Conservation (phyloP, 768 basidiomycete species). For the Coprinopsis strossmayeri region DNA sequence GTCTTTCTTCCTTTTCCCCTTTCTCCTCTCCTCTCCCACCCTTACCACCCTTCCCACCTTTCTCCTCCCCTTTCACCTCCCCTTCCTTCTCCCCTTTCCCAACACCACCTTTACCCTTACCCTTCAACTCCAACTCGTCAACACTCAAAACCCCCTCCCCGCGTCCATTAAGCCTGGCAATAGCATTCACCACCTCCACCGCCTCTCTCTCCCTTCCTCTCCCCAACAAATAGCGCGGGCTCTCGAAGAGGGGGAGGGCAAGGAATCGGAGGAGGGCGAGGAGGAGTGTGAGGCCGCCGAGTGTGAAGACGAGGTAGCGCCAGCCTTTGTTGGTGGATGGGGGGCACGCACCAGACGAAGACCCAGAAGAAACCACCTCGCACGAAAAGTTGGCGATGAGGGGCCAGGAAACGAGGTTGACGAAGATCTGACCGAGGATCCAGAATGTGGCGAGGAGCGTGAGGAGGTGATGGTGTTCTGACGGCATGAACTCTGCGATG, state of each 20-base stretch:
- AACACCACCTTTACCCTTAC: no score
- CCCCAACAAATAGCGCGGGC: slow-evolving; percentile 68
- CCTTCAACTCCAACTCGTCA: no score
- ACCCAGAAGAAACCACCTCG: slow-evolving; percentile 18
- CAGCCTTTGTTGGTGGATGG: slow-evolving; percentile 59
- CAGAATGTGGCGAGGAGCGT: background rate
- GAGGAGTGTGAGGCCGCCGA: slow-evolving; percentile 65
- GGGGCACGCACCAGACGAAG: slow-evolving; percentile 34
- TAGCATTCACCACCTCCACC: slow-evolving; percentile 51
- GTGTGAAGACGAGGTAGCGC: slow-evolving; percentile 68
- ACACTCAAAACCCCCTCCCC: no score
- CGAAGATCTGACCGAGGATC: background rate
- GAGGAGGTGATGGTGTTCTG: background rate
- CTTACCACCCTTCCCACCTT: no score
- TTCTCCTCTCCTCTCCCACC: no score
- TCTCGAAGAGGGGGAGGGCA: slow-evolving; percentile 61
- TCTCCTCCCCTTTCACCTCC: no score
- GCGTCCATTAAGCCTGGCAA: slow-evolving; percentile 62
- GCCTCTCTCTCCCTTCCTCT: slow-evolving; percentile 60
- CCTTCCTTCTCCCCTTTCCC: no score
- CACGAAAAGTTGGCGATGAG: slow-evolving; percentile 68
- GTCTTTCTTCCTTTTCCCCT: no score
- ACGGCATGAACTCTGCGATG: slow-evolving; percentile 1
- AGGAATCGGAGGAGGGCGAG: slow-evolving; percentile 60
- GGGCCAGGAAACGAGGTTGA: slow-evolving; percentile 47